These are phyloP conservation scores for Zhuliangozyma blackwelliae DNA, from an alignment of 1,139 yeast genomes.

Conservation along the genomic window DNA sequence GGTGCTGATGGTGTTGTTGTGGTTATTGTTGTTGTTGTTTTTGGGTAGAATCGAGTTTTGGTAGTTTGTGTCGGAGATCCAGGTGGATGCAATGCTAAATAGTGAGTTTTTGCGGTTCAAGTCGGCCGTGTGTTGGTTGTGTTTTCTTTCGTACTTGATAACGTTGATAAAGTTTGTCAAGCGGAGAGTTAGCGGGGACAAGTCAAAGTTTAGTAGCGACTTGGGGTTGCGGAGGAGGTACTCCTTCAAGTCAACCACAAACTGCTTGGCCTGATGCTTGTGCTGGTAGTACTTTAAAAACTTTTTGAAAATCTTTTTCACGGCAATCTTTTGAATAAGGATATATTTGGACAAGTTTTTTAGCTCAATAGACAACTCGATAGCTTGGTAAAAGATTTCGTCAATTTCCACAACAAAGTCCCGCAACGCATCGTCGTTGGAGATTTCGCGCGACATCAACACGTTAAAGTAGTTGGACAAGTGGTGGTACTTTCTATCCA, in stretches of 20 bases:
- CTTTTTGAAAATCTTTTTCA: constrained; percentile 77
- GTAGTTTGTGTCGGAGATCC: constrained; percentile 8
- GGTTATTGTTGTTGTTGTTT: neutral
- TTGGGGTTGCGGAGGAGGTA: constrained; percentile 34
- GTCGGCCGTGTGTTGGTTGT: neutral
- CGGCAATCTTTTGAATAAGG: constrained; percentile 75
- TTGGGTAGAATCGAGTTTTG: constrained; percentile 10
- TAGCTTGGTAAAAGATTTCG: constrained; percentile 32
- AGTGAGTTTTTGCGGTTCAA: constrained; percentile 9
- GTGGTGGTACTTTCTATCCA: constrained; percentile 26
- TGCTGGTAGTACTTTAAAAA: constrained; percentile 56
- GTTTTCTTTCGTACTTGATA: constrained; percentile 17
- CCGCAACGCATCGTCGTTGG: neutral
- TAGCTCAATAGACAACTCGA: constrained; percentile 53
- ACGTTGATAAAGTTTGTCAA: constrained; percentile 38
- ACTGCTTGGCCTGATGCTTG: constrained; percentile 31
- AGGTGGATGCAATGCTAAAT: constrained; percentile 11
- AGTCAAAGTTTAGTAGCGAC: constrained; percentile 63
- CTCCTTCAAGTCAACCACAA: constrained; percentile 34
- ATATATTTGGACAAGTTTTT: constrained; percentile 72
- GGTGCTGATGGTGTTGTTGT: neutral
- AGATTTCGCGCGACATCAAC: constrained; percentile 2
- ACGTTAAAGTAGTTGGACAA: constrained; percentile 15
- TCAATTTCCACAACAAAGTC: constrained; percentile 18
- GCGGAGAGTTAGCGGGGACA: constrained; percentile 61